Conservation (phyloP, 192 early-diverging fungal species). For the Rhizoclosmatium sp. region DNA sequence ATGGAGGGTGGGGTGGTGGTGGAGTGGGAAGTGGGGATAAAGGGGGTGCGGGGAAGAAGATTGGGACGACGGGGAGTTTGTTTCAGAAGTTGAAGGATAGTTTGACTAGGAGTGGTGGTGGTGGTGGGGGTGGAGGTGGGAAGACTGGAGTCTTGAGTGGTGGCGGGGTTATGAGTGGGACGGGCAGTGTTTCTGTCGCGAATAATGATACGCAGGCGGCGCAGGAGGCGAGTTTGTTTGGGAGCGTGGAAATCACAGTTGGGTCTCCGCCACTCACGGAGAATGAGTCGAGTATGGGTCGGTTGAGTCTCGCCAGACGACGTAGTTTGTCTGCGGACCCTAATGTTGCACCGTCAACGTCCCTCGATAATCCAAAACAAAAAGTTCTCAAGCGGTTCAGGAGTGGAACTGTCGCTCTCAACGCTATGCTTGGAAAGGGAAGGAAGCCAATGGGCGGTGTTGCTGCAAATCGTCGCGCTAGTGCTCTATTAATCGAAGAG, state of each 20-base stretch:
- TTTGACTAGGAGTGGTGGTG: background rate
- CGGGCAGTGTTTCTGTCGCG: too few species aligned
- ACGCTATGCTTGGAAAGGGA: constrained; percentile 19
- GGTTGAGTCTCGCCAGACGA: too few species aligned
- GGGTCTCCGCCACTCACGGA: too few species aligned
- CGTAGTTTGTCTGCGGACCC: too few species aligned
- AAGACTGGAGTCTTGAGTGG: too few species aligned
- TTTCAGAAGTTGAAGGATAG: background rate
- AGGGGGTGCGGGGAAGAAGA: background rate
- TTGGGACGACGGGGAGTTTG: background rate
- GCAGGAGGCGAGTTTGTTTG: too few species aligned
- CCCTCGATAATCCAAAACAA: background rate
- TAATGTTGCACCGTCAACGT: too few species aligned
- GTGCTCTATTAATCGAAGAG: background rate
- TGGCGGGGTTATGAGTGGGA: too few species aligned
- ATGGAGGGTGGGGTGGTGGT: background rate
- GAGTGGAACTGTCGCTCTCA: constrained; percentile 20
- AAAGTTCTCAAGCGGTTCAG: constrained; percentile 7
- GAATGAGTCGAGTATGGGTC: too few species aligned
- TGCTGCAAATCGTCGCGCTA: background rate
- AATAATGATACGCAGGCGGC: too few species aligned
- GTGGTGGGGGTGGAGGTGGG: too few species aligned
- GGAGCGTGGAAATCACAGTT: too few species aligned
- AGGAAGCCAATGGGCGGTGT: background rate
- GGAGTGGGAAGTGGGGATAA: background rate